Base-by-base conservation (phyloP, 2,329 filamentous ascomycete species). In the Falciphora oryzae region DNA sequence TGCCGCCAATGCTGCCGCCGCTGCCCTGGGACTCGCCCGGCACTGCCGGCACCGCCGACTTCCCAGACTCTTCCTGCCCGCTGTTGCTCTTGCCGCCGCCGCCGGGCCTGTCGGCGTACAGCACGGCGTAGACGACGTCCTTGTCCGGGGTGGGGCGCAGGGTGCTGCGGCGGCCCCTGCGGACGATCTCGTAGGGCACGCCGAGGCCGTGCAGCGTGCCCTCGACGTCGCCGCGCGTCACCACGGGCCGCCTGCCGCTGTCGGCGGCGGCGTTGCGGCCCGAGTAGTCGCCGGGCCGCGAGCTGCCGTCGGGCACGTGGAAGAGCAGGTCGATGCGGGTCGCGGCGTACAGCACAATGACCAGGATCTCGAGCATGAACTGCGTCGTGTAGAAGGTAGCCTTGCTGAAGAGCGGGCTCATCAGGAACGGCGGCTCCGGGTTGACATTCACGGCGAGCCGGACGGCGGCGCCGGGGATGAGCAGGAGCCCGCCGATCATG, bases 381-480 rank as follows among this genome's bases (percentile, higher is more conserved):
- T 70, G 68, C 50, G 76, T 76, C 27, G 71, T 68, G 66, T 78
- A 78, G 63, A 78, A 76, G 0, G 71, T 71, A 2, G 71, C 65
- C 57, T 72, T 75, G 63, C 70, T 68, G 50, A 73, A 77, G 67
- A 76, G 69, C 13, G 73, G 69, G 5, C 71, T 71, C 28, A 71
- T 27, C 6, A 57, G 65, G 11, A 67, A 59, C 0, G 67, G 70
- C 5, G 68, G 68, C 11, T 70, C 70, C 4, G 72, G 63, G 59
- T 71, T 69, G 65, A 71, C 72, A 14, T 68, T 31, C 4, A 68
- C 68, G 18, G 74, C 74, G 1, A 72, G 35, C 56, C 71, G 68
- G 31, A 71, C 64, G 6, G 65, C 67, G 1, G 68, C 68, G 3
- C 72, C 72, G 4, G 67, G 63, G 8, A 66, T 64, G 53, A 73